Evolutionary conservation across 2,329 filamentous ascomycete genomes (phyloP).

Genomic region (Aureobasidium subglaciale): DNA sequence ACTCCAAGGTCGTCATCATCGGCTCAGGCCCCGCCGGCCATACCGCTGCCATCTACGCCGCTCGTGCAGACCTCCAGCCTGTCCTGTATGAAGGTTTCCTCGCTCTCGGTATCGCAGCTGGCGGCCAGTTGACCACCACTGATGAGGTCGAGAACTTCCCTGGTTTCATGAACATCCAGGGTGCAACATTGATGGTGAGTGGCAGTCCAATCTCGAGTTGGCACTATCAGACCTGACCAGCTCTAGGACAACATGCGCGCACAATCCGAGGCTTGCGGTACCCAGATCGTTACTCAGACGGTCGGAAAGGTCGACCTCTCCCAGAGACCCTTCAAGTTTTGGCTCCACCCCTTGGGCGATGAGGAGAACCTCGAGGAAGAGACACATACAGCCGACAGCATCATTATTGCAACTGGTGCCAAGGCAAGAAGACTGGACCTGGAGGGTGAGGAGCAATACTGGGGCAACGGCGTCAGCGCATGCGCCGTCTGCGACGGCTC

Average conservation of each 20-base stretch:
- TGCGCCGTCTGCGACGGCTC: conserved; percentile 97
- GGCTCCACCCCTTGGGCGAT: conserved; percentile 67
- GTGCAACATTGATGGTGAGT: conserved; percentile 67
- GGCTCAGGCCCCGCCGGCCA: conserved; percentile 94
- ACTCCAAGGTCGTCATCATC: conserved; percentile 74
- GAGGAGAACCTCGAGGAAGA: conserved; percentile 62
- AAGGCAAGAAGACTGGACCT: conserved; percentile 79
- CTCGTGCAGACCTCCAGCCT: conserved; percentile 87
- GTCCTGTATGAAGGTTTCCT: conserved; percentile 97
- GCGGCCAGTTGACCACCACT: conserved; percentile 94
- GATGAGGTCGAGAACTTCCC: conserved; percentile 99
- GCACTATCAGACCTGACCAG: neutral
- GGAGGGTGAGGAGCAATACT: conserved; percentile 86
- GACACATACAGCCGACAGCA: conserved; percentile 74
- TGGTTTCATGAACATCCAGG: conserved; percentile 86
- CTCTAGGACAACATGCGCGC: conserved; percentile 71
- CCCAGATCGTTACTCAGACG: conserved; percentile 87
- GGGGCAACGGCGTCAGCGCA: conserved; percentile 93
- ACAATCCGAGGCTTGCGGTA: conserved; percentile 88
- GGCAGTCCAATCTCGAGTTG: conserved; percentile 20
- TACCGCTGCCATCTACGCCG: conserved; percentile 93
- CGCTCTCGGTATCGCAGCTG: conserved; percentile 91
- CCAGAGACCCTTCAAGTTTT: conserved; percentile 80
- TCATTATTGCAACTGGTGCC: conserved; percentile 93
- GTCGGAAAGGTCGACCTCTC: conserved; percentile 82